Percentiles rank a stretch among this genome's conserved stretches.
These are phyloP conservation scores for Miscanthus lutarioriparius DNA, from an alignment of 176 grass and related monocot species.

Conservation along the genomic window DNA sequence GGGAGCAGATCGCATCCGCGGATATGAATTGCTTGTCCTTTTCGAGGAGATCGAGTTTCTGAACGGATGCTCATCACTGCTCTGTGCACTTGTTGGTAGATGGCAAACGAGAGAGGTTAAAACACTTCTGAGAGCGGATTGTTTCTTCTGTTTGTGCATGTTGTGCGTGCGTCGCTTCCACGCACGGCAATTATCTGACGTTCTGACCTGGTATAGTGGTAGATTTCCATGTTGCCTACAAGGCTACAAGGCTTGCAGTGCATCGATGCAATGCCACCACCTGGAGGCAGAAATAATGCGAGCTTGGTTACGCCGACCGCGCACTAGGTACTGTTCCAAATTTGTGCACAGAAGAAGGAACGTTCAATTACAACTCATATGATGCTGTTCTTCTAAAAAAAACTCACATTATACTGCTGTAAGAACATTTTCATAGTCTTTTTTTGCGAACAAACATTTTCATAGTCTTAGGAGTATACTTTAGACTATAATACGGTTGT, in stretches of 20 bases:
- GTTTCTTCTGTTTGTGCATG: not conserved
- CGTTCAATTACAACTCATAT: no score
- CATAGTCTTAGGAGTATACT: no score
- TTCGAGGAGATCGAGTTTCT: not conserved
- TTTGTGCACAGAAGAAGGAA: no score
- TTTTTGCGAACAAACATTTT: no score
- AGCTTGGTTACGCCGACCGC: no score
- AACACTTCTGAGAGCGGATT: not conserved
- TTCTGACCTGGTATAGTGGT: not conserved
- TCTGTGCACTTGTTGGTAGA: not conserved
- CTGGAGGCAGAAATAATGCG: no score
- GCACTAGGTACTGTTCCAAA: no score
- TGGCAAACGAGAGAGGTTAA: not conserved
- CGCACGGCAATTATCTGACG: not conserved
- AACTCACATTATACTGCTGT: no score
- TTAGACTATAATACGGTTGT: no score
- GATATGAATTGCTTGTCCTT: not conserved
- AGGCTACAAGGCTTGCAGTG: not conserved
- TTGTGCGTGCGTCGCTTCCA: not conserved
- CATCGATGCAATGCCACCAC: no score
- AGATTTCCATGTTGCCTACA: not conserved
- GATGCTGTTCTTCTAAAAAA: no score
- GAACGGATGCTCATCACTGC: not conserved
- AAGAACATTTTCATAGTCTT: no score
- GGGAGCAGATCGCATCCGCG: not conserved